A percentile compares a stretch with the other conserved stretches of the same genome.
These are phyloP conservation scores for Penicillium palitans DNA, from an alignment of 2,329 filamentous ascomycete species.

Conservation along the genomic window DNA sequence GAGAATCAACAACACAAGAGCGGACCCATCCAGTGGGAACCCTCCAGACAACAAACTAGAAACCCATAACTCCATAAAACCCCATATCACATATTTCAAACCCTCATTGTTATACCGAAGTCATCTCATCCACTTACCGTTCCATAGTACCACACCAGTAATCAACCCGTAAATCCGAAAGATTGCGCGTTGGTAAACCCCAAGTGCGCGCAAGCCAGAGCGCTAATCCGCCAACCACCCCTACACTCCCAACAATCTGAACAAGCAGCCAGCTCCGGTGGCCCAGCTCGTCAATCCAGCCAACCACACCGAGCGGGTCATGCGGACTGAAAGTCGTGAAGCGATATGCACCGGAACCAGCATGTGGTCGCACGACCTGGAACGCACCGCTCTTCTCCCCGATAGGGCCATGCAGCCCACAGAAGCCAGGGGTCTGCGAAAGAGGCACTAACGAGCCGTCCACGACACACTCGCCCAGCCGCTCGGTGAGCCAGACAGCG, in stretches of 20 bases:
- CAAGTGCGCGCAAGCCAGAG: conserved; percentile 58
- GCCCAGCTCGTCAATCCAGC: conserved; percentile 66
- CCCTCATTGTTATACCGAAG: conserved; percentile 2
- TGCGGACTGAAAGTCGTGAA: conserved; percentile 52
- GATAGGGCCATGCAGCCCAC: conserved; percentile 25
- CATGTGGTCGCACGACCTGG: conserved; percentile 26
- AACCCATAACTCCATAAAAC: background rate
- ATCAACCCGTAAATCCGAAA: conserved; percentile 36
- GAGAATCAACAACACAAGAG: background rate
- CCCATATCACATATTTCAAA: background rate
- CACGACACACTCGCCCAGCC: conserved; percentile 65
- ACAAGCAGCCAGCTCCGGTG: conserved; percentile 66
- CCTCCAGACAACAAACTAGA: background rate
- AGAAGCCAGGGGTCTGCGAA: conserved; percentile 39
- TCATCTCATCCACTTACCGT: conserved; percentile 4
- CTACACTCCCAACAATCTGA: conserved; percentile 71
- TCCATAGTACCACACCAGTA: conserved; percentile 23
- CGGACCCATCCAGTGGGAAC: background rate
- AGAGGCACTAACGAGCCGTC: conserved; percentile 63
- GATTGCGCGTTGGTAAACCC: conserved; percentile 36
- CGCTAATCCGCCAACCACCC: conserved; percentile 70
- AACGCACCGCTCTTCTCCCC: conserved; percentile 27
- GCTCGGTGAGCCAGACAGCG: conserved; percentile 67
- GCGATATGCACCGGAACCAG: conserved; percentile 34
- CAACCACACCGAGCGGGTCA: conserved; percentile 77